phyloP scores from a whole-genome alignment of 2,329 filamentous ascomycete species.

The Sphaerulina musiva region DNA sequence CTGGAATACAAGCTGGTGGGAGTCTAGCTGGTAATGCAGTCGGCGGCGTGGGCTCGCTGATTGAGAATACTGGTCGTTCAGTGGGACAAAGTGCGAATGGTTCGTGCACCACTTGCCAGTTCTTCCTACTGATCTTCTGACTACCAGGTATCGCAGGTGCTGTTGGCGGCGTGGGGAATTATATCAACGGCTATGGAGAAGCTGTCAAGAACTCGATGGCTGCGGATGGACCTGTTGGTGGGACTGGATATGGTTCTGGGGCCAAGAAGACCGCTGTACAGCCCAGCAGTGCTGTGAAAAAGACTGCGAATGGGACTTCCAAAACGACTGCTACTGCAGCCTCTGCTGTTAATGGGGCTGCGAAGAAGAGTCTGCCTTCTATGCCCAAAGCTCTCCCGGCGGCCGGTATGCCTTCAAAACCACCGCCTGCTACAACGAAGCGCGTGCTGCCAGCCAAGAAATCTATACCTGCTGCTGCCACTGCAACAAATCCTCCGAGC shows the following conservation, averaged over 20 bases:
- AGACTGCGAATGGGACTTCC: conserved; percentile 7
- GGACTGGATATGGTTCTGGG: conserved; percentile 6
- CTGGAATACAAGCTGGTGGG: conserved; percentile 34
- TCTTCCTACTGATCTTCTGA: conserved; percentile 19
- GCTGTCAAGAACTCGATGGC: conserved; percentile 29
- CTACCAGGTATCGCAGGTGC: conserved; percentile 31
- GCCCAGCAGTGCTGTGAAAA: conserved; percentile 15
- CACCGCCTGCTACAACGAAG: conserved; percentile 2
- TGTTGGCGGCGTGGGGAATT: conserved; percentile 31
- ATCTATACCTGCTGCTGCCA: neutral
- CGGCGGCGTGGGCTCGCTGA: conserved; percentile 31
- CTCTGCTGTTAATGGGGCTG: neutral
- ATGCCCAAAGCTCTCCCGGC: conserved; percentile 13
- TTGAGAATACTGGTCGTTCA: conserved; percentile 31
- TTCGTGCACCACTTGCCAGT: conserved; percentile 9
- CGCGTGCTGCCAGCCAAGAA: conserved; percentile 9
- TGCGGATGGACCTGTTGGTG: conserved; percentile 26
- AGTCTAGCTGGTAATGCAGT: conserved; percentile 36
- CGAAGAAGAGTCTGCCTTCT: neutral
- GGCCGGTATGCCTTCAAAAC: conserved; percentile 10
- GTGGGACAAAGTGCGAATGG: conserved; percentile 32
- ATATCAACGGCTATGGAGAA: conserved; percentile 34
- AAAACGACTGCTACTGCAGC: neutral
- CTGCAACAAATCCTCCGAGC: neutral
- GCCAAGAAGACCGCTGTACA: conserved; percentile 27